Conservation (phyloP, 495 filamentous ascomycete species). For the Parachaetomium inaequale region DNA sequence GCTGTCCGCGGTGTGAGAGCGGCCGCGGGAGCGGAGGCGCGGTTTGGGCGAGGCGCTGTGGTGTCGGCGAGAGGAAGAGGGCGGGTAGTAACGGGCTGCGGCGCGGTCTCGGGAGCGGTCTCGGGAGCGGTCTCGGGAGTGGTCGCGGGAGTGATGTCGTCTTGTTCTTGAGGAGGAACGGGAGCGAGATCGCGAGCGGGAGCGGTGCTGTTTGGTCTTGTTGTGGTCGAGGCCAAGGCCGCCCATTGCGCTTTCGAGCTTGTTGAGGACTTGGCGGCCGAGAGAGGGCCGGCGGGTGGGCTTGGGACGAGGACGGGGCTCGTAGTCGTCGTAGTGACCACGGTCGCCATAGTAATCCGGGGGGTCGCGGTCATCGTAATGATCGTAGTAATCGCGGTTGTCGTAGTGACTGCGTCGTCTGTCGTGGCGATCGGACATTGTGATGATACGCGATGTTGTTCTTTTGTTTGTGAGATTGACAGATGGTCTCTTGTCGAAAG, state of each 20-base stretch:
- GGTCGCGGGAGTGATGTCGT: neutral
- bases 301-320: neutral
- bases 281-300: constrained; percentile 24
- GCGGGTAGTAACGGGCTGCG: constrained; percentile 7
- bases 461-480: neutral
- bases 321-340: neutral
- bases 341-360: neutral
- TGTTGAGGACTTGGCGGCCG: constrained; percentile 25
- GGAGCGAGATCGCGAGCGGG: constrained; percentile 3
- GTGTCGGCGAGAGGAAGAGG: neutral
- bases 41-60: neutral
- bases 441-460: neutral
- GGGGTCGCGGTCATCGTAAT: constrained; percentile 5
- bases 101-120: constrained; percentile 1
- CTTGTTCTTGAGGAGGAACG: neutral
- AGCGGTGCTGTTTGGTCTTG: neutral
- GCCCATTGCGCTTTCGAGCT: constrained; percentile 21
- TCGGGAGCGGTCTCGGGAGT: neutral
- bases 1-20: neutral
- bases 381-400: constrained; percentile 18
- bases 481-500: neutral
- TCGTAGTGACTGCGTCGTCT: constrained; percentile 15
- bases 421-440: constrained; percentile 22
- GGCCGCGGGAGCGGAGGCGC: constrained; percentile 8
- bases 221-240: constrained; percentile 16